These are phyloP conservation scores for Pholiota molesta DNA, from an alignment of 768 basidiomycete genomes.

Conservation along the genomic window DNA sequence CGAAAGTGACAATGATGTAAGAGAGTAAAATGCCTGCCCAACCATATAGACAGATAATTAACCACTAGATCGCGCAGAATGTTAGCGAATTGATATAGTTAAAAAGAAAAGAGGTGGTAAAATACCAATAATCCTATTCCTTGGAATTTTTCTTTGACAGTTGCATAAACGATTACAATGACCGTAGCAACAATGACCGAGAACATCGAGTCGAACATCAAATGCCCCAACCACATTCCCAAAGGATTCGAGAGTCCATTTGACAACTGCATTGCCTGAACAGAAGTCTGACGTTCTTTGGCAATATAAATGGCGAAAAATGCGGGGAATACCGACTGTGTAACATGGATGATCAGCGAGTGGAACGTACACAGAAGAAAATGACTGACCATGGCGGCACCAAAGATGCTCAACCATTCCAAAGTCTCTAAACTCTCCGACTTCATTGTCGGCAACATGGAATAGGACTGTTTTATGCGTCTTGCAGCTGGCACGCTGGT, in stretches of 20 bases:
- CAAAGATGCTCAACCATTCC: conserved; percentile 70
- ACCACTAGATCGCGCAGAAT: conserved; percentile 50
- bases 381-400: conserved; percentile 65
- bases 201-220: conserved; percentile 70
- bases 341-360: not conserved
- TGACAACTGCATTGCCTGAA: conserved; percentile 83
- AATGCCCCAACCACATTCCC: conserved; percentile 79
- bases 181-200: conserved; percentile 64
- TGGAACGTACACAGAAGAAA: not conserved
- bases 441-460: conserved; percentile 56
- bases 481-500: conserved; percentile 42
- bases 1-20: conserved; percentile 57
- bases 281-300: conserved; percentile 67
- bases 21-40: conserved; percentile 72
- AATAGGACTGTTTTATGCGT: conserved; percentile 59
- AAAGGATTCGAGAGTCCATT: conserved; percentile 73
- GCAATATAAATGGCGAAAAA: conserved; percentile 82
- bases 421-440: conserved; percentile 52
- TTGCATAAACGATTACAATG: conserved; percentile 65
- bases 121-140: conserved; percentile 65
- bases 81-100: conserved; percentile 7
- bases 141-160: conserved; percentile 57
- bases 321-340: conserved; percentile 73
- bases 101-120: not conserved
- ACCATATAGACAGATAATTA: conserved; percentile 71